Evolutionary conservation across 805 yeast genomes (phyloP), one percentile per base, ranked within the genome.

Genomic region (Saccharomycopsis babjevae): DNA sequence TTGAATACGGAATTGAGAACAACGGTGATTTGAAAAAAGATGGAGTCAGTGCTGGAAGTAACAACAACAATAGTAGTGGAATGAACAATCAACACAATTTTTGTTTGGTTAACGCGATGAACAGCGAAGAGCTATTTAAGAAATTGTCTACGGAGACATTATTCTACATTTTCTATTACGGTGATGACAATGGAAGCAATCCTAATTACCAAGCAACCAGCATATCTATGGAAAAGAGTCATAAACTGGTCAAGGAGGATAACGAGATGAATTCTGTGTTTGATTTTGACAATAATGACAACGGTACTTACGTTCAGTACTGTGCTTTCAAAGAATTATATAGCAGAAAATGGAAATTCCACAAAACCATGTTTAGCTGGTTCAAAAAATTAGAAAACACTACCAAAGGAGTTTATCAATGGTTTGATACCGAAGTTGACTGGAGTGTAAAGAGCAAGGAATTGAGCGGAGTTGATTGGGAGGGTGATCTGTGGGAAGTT

Each of bases 91-190:
- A 22, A 22, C 52, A 46, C 10, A 61, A 61, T 34, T 63, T 63
- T 36, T 63, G 65, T 59, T 78, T 84, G 72, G 82, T 83, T 61
- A 88, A 83, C 69, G 73, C 77, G n/a, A 75, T 82, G 59, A 86
- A 83, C 57, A 83, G 85, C 64, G 77, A 84, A 16, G 76, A 77
- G 59, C 72, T 88, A 50, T 77, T 89, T 73, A 76, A 80, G 32
- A 89, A 86, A 67, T 81, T 93, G 68, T 96, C 90, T 68, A 77
- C 84, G 38, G 97, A 91, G 69, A 93, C 98, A 1, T 74, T 94
- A 66, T 92, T 93, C 67, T 94, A 89, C 77, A 88, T 93, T 57
- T 94, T 94, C 74, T 94, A 94, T 75, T 94, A 91, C 72, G 66
- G 66, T 15, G 66, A 64, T 39, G 66, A 64, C 39, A 62, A 59